Base-by-base conservation (phyloP, 2,329 filamentous ascomycete genomes). In the Diplodia scrobiculata region DNA sequence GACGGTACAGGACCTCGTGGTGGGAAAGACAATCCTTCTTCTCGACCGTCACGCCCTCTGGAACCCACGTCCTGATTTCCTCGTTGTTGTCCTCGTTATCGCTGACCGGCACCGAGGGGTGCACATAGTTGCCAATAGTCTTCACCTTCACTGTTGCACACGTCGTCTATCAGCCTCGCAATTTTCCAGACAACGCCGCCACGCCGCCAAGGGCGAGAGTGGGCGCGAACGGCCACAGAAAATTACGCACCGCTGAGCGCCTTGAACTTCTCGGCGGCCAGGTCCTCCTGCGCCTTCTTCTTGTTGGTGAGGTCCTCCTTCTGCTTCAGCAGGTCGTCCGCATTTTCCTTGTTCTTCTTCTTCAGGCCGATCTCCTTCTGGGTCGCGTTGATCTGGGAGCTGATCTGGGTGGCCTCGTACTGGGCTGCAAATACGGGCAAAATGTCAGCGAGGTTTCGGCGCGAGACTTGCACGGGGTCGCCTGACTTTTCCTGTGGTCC, bases 271-370 rank as follows among this genome's bases (percentile, higher is more conserved):
- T 90, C 86, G 17, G 83, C 82, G 1, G 92, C 92, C 66, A 85
- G 80, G 38, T 92, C 89, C 71, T 92, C 87, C 67, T 92, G 83
- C 52, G 84, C 84, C 80, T 93, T 93, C 83, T 96, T 94, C 79
- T 92, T 84, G 79, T 91, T 89, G 74, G 93, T 89, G 58, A 97
- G 80, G 3, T 88, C 86, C 60, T 84, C 83, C 80, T 97, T 97
- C 77, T 94, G 83, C 74, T 88, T 82, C 67, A 97, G 83, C 68
- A 97, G 82, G 48, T 92, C 90, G 71, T 87, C 87, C 48, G 92
- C 92, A 76, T 94, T 88, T 81, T 96, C 92, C 83, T 97, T 97
- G 71, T 89, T 89, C 88, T 96, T 97, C 83, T 96, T 97, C 84
- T 94, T 96, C 73, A 86, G 82, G 19, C 91, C 92, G 75, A 98